Conservation (phyloP, 257 asterid genomes). For the Craterostigma plantagineum region DNA sequence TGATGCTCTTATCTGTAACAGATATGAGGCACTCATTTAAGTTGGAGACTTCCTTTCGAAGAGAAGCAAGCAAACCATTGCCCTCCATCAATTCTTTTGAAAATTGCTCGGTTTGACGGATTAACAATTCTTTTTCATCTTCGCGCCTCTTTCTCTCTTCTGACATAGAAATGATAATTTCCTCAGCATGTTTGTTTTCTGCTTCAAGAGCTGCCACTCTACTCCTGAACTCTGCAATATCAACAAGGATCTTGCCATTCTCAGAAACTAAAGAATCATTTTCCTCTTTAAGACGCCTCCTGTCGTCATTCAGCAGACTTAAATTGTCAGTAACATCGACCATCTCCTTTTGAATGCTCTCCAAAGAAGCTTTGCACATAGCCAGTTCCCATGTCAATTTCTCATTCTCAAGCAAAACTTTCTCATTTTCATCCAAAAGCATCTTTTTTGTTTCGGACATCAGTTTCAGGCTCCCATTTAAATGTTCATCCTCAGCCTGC, state of each 20-base stretch:
- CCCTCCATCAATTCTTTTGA: conserved; percentile 29
- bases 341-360: not conserved
- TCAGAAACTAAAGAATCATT: conserved; percentile 25
- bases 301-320: conserved; percentile 28
- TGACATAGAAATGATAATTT: conserved; percentile 16
- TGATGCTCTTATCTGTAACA: conserved; percentile 33
- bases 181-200: conserved; percentile 31
- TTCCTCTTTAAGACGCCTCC: conserved; percentile 33
- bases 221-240: conserved; percentile 26
- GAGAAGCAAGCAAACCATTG: conserved; percentile 28
- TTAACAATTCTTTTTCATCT: conserved; percentile 25
- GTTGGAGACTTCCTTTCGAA: conserved; percentile 39
- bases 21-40: conserved; percentile 17
- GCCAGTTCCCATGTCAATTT: conserved; percentile 34
- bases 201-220: conserved; percentile 32
- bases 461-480: conserved; percentile 22
- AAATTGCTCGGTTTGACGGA: conserved; percentile 26
- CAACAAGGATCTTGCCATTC: conserved; percentile 34
- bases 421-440: conserved; percentile 33
- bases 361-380: conserved; percentile 30
- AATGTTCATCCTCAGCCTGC: conserved; percentile 41
- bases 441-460: conserved; percentile 37
- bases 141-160: conserved; percentile 40
- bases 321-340: too few relatives aligned
- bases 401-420: conserved; percentile 31